Conservation (phyloP, 306 rosid species). For the Aeschynomene evenia region DNA sequence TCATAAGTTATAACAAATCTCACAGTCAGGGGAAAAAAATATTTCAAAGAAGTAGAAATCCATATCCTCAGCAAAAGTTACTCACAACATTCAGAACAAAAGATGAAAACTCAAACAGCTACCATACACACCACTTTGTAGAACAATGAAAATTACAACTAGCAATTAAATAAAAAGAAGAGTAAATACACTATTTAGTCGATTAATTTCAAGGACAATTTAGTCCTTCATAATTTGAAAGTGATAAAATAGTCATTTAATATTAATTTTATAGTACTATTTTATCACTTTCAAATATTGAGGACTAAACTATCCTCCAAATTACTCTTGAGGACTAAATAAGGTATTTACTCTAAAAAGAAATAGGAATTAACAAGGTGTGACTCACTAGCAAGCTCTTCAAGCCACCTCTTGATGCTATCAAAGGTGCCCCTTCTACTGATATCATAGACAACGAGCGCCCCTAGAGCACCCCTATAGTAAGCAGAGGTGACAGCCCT, state of each 20-base stretch:
- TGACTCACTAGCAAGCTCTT: slow-evolving; percentile 67
- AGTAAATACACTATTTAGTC: too few relatives aligned
- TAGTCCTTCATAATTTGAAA: background rate
- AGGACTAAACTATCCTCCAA: too few relatives aligned
- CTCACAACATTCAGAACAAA: background rate
- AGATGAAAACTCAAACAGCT: background rate
- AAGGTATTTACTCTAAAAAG: background rate
- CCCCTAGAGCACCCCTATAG: slow-evolving; percentile 93
- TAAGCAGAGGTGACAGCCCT: slow-evolving; percentile 95
- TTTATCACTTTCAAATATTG: too few relatives aligned
- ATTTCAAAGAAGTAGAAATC: background rate
- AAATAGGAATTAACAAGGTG: background rate
- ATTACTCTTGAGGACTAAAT: too few relatives aligned
- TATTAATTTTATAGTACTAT: too few relatives aligned
- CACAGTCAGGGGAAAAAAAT: too few relatives aligned
- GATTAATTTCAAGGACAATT: too few relatives aligned
- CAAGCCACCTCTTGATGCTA: slow-evolving; percentile 75
- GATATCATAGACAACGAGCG: slow-evolving; percentile 79
- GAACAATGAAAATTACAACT: background rate
- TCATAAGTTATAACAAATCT: too few relatives aligned
- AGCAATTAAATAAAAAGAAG: background rate
- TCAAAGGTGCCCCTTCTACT: slow-evolving; percentile 62
- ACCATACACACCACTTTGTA: background rate
- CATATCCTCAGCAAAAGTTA: background rate
- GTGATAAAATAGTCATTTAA: too few relatives aligned